A percentile compares a stretch with the other conserved stretches of the same genome.
These are phyloP conservation scores for Coemansia sp. DNA, from an alignment of 192 early-diverging fungal species.

Conservation along the genomic window DNA sequence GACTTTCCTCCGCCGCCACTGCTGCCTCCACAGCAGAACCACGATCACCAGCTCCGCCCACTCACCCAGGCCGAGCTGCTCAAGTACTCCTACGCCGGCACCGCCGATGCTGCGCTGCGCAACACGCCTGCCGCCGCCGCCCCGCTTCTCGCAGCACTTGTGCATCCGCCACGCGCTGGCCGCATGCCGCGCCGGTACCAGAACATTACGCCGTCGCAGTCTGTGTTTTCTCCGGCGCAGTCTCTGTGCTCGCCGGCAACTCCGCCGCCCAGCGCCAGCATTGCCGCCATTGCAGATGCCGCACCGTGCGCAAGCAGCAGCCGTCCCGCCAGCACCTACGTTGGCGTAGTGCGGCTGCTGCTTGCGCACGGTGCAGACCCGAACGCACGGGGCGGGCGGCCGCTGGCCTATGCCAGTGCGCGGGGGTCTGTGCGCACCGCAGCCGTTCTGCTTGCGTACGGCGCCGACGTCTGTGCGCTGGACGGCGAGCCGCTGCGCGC, in stretches of 20 bases:
- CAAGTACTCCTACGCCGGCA: constrained; percentile 16
- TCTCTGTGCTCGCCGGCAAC: neutral
- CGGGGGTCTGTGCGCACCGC: constrained; percentile 27
- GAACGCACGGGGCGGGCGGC: constrained; percentile 31
- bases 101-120: constrained; percentile 2
- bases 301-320: too few species aligned
- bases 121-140: constrained; percentile 3
- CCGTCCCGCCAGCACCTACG: constrained; percentile 9
- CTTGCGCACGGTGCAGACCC: constrained; percentile 37
- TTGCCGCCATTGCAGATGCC: neutral
- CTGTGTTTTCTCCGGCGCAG: neutral
- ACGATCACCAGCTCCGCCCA: neutral
- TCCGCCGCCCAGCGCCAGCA: neutral
- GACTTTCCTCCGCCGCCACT: constrained; percentile 15
- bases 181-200: constrained; percentile 16
- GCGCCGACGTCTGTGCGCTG: constrained; percentile 27
- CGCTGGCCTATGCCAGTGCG: constrained; percentile 31
- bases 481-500: constrained; percentile 34
- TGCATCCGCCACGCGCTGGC: neutral
- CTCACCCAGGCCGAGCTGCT: constrained; percentile 6
- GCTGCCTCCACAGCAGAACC: neutral
- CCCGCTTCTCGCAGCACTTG: neutral
- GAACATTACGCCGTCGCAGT: constrained; percentile 1
- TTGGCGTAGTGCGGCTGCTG: constrained; percentile 34
- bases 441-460: constrained; percentile 24